Percentiles rank a stretch among this genome's conserved stretches.
These are phyloP conservation scores for Magnaporthiopsis poae DNA, from an alignment of 2,329 filamentous ascomycete genomes.

Conservation along the genomic window DNA sequence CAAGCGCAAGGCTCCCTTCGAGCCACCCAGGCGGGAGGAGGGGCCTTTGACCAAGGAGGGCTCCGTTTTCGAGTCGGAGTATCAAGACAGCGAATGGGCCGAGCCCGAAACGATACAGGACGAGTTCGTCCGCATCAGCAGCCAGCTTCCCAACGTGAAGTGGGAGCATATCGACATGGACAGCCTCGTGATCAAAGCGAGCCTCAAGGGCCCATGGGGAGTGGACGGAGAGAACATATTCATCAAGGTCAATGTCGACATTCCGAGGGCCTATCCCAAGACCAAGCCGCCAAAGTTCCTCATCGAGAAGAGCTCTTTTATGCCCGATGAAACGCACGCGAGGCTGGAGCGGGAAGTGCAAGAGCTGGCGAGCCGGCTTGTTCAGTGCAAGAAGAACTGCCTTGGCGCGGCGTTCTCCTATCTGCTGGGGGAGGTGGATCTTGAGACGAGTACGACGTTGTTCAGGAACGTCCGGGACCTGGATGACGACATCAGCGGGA, in stretches of 20 bases:
- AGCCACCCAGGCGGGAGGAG: constrained; percentile 12
- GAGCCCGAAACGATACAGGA: constrained; percentile 55
- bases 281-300: constrained; percentile 47
- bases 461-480: constrained; percentile 57
- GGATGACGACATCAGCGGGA: constrained; percentile 45
- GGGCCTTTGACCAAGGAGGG: not conserved
- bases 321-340: constrained; percentile 45
- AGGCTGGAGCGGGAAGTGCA: constrained; percentile 46
- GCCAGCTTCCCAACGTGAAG: constrained; percentile 52
- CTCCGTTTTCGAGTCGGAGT: constrained; percentile 39
- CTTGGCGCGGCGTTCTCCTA: constrained; percentile 54
- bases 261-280: constrained; percentile 51
- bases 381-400: constrained; percentile 50
- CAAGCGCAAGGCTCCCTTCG: constrained; percentile 38
- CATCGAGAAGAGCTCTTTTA: constrained; percentile 53
- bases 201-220: constrained; percentile 57
- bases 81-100: constrained; percentile 48
- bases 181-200: constrained; percentile 46
- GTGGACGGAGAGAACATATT: constrained; percentile 46
- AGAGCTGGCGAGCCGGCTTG: constrained; percentile 44
- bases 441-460: constrained; percentile 49
- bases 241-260: constrained; percentile 51
- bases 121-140: constrained; percentile 53
- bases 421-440: constrained; percentile 51
- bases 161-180: constrained; percentile 59